Conservation (phyloP, 1,284 basidiomycete species). For the Sparassis latifolia region DNA sequence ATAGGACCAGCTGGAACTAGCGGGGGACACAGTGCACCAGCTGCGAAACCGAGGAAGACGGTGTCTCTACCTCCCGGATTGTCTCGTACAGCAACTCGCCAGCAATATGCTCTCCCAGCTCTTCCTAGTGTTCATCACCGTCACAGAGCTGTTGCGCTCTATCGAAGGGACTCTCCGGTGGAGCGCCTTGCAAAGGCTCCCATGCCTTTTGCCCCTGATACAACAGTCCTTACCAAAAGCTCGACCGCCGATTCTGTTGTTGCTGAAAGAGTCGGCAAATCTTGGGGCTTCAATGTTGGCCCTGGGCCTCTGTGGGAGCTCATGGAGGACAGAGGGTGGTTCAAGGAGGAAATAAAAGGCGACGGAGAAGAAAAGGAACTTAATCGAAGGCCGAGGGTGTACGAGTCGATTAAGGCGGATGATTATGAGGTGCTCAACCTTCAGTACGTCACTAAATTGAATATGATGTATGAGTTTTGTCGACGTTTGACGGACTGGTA, state of each 20-base stretch:
- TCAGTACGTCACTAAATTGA: conserved; percentile 35
- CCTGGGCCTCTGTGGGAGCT: conserved; percentile 69
- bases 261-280: conserved; percentile 46
- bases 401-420: conserved; percentile 35
- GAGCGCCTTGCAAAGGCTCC: conserved; percentile 50
- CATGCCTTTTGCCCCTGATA: conserved; percentile 34
- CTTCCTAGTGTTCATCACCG: conserved; percentile 61
- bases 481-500: not conserved
- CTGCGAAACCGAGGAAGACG: conserved; percentile 17
- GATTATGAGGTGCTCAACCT: conserved; percentile 39
- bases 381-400: conserved; percentile 51
- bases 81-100: conserved; percentile 31
- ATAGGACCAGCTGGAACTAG: not conserved
- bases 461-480: not conserved
- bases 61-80: conserved; percentile 17
- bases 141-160: conserved; percentile 57
- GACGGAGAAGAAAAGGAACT: conserved; percentile 34
- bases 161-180: conserved; percentile 40
- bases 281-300: conserved; percentile 67
- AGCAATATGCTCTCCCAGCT: conserved; percentile 41
- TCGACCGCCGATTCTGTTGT: conserved; percentile 38
- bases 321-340: conserved; percentile 70
- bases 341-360: conserved; percentile 48
- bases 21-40: conserved; percentile 9
- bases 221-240: conserved; percentile 32